Conservation (phyloP, 192 early-diverging fungal genomes). For the Backusella circina region DNA sequence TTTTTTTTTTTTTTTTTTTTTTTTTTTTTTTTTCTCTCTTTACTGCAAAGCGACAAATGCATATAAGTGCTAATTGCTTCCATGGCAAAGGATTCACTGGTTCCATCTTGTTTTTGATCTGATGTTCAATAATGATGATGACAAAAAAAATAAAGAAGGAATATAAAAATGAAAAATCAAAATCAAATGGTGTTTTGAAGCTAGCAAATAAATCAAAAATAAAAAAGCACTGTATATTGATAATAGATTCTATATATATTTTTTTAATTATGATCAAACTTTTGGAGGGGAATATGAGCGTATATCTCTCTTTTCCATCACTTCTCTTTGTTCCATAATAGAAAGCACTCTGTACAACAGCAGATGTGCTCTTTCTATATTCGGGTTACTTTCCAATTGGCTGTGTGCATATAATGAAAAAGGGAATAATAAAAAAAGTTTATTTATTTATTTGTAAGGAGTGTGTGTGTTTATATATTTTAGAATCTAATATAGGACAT, state of each 20-base stretch:
- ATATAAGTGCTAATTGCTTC: conserved; percentile 12
- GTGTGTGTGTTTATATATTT: background rate
- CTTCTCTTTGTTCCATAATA: no score
- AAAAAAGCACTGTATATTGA: no score
- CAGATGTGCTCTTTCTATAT: background rate
- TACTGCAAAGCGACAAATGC: conserved; percentile 16
- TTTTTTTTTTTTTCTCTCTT: no score
- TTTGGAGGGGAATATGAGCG: no score
- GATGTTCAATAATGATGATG: background rate
- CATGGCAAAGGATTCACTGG: background rate
- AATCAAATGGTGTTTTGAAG: no score
- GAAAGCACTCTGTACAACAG: background rate
- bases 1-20: no score
- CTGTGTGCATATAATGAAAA: background rate
- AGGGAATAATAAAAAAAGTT: background rate
- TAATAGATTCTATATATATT: no score
- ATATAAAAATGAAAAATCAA: background rate
- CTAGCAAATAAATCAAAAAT: no score
- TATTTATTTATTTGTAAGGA: background rate
- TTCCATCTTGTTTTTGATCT: background rate
- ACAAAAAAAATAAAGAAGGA: background rate
- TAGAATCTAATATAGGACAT: no score
- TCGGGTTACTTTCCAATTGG: background rate
- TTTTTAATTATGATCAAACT: no score
- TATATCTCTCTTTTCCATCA: no score